Evolutionary conservation across 202 grass and related monocot species (phyloP), one percentile per base, ranked within the genome.

Genomic region (Zoysia matrella): DNA sequence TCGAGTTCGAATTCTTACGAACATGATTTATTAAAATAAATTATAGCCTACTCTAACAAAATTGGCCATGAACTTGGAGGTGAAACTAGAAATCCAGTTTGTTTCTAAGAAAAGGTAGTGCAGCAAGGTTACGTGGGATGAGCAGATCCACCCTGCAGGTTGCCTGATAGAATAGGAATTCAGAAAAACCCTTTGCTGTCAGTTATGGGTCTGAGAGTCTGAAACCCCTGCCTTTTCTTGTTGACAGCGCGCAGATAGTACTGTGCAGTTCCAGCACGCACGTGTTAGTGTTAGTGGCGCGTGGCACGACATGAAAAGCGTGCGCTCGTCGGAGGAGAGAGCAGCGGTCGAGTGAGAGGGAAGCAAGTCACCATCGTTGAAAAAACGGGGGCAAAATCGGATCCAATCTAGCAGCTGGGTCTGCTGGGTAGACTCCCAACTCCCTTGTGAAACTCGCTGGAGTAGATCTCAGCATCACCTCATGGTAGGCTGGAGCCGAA

Each of bases 331-430:
- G 30, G 30, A 60, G 46, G 52, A 7, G 6, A 9, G 7, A n/a
- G 69, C 16, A 7, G 18, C 49, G 74, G 18, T 73, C 15, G 74
- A 79, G 54, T 63, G 48, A 84, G 56, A 43, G 44, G 36, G 84
- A 77, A 85, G 60, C 39, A 65, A 78, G 36, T 58, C 67, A 46
- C 72, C 67, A 47, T 39, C 3, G 8, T 30, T 70, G 50, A 40
- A 75, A 50, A 78, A 16, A 47, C 48, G 36, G 51, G 51, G 45
- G 70, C 61, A 51, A 84, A 84, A 71, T 77, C 60, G 41, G 16
- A 82, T 76, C 48, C 58, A 78, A 83, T 73, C 77, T 86, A 81
- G 45, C 18, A 42, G 10, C 44, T 14, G 36, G 43, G 69, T 36
- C 30, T 36, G 60, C 48, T 60, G 6, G 22, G 76, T 58, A 48